Evolutionary conservation across 2,329 filamentous ascomycete species (phyloP), one percentile per base, ranked within the genome.

Genomic region (Ilyonectria robusta): DNA sequence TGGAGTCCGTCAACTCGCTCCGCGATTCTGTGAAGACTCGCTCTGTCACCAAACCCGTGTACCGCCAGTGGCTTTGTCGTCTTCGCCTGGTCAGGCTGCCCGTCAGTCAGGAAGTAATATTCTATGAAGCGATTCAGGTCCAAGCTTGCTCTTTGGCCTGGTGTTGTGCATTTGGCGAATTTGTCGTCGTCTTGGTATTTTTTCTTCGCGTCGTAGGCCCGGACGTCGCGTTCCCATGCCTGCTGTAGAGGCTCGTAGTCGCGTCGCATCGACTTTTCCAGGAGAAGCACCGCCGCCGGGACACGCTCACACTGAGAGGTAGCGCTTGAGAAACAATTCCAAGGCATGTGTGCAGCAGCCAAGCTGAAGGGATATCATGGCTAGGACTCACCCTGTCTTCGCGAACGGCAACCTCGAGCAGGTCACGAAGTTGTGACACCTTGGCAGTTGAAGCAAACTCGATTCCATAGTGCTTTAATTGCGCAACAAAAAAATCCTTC

Each of bases 71-170:
- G 59, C 13, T 67, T 50, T 0, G 46, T 37, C 1, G 59, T 63
- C 13, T 67, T 67, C 5, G 4, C 23, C 3, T 19, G 37, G 4
- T 66, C 63, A 0, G 66, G 66, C 19, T 63, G 23, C 4, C 66
- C 63, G n/a, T 66, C 23, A 6, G 63, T 66, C 35, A 66, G 11
- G n/a, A 69, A 69, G 37, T 69, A 69, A 29, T 63, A 11, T 3
- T 58, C 42, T 21, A 69, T 29, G 11, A 69, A 67, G 4, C 64
- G 56, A 10, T 21, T 2, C 4, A 58, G 13, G 37, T 64, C 44
- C 13, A 31, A 2, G 15, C 44, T 0, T 7, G 64, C 64, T 58
- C 53, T 59, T 40, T 64, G 44, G 6, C 64, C 47, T 29, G 64
- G 17, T 15, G 56, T 62, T 11, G 42, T 58, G 51, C 59, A 64